Evolutionary conservation across 129 eudicot species (phyloP).

Genomic region (Heracleum sosnowskyi): DNA sequence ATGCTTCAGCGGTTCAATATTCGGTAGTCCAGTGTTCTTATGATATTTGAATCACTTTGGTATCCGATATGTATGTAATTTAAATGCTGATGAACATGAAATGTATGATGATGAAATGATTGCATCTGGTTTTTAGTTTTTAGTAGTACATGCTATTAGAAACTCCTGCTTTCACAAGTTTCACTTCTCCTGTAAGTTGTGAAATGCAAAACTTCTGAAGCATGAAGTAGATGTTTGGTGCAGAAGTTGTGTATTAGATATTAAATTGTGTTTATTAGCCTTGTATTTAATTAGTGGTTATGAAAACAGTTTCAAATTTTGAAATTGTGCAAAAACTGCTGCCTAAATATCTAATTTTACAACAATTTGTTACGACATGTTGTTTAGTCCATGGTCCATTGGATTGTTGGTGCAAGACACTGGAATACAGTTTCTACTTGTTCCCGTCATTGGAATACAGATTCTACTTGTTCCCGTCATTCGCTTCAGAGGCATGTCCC

Average conservation of each 20-base stretch:
- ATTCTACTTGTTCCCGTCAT: no score
- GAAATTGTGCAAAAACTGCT: not conserved
- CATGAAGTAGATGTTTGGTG: not conserved
- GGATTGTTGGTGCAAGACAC: no score
- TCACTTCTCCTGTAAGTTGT: not conserved
- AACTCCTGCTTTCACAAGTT: not conserved
- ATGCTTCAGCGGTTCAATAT: not conserved
- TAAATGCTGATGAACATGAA: not conserved
- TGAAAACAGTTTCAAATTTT: not conserved
- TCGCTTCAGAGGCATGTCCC: not conserved
- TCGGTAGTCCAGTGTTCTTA: not conserved
- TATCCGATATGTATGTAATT: not conserved
- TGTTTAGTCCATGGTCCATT: no score
- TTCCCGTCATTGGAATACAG: no score
- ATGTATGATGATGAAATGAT: not conserved
- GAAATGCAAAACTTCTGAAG: not conserved
- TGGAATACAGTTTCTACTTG: no score
- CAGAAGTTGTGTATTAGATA: not conserved
- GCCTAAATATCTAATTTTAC: not conserved
- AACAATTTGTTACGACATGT: no score
- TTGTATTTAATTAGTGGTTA: not conserved
- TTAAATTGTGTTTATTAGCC: not conserved
- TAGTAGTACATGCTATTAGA: not conserved
- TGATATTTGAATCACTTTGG: not conserved
- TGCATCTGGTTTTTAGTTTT: not conserved